Evolutionary conservation across 2,329 filamentous ascomycete species (phyloP).

Genomic region (Zarea fungicola): DNA sequence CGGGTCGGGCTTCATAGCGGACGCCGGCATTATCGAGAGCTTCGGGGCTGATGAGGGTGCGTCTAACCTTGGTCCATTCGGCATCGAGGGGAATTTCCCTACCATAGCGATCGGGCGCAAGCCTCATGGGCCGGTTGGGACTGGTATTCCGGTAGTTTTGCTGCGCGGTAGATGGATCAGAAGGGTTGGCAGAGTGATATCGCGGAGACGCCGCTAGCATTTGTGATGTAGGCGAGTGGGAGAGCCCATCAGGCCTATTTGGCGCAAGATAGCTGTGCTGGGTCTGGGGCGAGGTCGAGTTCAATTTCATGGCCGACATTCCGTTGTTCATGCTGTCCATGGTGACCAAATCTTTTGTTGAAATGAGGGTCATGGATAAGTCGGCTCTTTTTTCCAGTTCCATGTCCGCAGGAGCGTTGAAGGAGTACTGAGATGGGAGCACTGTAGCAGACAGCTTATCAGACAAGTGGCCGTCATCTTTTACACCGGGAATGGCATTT

Average conservation of each 20-base stretch:
- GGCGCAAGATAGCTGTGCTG: slow-evolving; percentile 26
- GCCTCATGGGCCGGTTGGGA: slow-evolving; percentile 24
- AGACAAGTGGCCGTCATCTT: slow-evolving; percentile 32
- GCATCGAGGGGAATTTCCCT: slow-evolving; percentile 51
- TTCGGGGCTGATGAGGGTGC: slow-evolving; percentile 52
- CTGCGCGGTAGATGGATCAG: slow-evolving; percentile 16
- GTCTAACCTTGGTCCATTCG: slow-evolving; percentile 54
- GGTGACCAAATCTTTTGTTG: slow-evolving; percentile 48
- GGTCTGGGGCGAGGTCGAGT: slow-evolving; percentile 23
- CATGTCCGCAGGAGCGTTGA: slow-evolving; percentile 26
- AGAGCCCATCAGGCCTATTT: slow-evolving; percentile 23
- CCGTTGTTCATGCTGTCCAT: slow-evolving; percentile 38
- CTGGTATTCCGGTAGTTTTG: not conserved
- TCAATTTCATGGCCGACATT: slow-evolving; percentile 38
- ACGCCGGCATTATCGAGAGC: slow-evolving; percentile 50
- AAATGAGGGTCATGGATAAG: slow-evolving; percentile 43
- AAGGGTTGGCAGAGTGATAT: slow-evolving; percentile 35
- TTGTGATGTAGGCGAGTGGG: slow-evolving; percentile 27
- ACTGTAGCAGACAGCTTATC: slow-evolving; percentile 27
- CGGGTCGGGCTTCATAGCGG: slow-evolving; percentile 55
- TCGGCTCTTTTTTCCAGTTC: slow-evolving; percentile 34
- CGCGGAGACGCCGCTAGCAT: slow-evolving; percentile 35
- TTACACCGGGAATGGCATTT: slow-evolving; percentile 36
- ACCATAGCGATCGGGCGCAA: slow-evolving; percentile 54
- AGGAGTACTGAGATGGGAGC: slow-evolving; percentile 23